Conservation (phyloP, 2,329 filamentous ascomycete species). For the Fusarium coffeatum region DNA sequence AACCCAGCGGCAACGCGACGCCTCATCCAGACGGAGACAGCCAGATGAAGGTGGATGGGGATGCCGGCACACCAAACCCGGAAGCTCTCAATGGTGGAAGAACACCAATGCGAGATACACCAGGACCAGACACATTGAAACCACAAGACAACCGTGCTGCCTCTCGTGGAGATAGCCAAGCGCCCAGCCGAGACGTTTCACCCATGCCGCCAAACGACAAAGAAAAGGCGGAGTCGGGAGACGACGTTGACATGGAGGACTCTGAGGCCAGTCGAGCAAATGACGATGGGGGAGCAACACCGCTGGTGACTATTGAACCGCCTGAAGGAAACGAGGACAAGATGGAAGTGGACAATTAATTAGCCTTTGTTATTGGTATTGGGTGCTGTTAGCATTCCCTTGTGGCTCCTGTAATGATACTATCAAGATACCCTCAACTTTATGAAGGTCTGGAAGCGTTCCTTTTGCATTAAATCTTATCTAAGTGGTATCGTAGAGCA, state of each 20-base stretch:
- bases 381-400: background rate
- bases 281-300: conserved; percentile 58
- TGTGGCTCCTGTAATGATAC: conserved; percentile 19
- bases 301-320: conserved; percentile 62
- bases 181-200: conserved; percentile 46
- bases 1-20: conserved; percentile 63
- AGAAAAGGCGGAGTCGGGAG: conserved; percentile 57
- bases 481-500: conserved; percentile 37
- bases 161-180: conserved; percentile 44
- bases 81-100: conserved; percentile 46
- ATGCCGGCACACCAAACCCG: conserved; percentile 46
- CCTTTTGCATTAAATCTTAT: conserved; percentile 8
- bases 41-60: conserved; percentile 46
- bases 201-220: conserved; percentile 47
- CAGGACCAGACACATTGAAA: conserved; percentile 46
- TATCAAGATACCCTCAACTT: conserved; percentile 46
- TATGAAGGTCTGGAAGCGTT: conserved; percentile 27
- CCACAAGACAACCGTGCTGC: conserved; percentile 34
- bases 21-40: conserved; percentile 60
- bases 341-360: conserved; percentile 71
- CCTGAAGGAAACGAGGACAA: conserved; percentile 63
- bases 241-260: conserved; percentile 71
- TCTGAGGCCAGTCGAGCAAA: conserved; percentile 51
- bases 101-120: conserved; percentile 51
- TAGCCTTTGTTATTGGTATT: background rate